These are phyloP conservation scores for Barnettozyma californica DNA, from an alignment of 805 yeast species.

Conservation along the genomic window DNA sequence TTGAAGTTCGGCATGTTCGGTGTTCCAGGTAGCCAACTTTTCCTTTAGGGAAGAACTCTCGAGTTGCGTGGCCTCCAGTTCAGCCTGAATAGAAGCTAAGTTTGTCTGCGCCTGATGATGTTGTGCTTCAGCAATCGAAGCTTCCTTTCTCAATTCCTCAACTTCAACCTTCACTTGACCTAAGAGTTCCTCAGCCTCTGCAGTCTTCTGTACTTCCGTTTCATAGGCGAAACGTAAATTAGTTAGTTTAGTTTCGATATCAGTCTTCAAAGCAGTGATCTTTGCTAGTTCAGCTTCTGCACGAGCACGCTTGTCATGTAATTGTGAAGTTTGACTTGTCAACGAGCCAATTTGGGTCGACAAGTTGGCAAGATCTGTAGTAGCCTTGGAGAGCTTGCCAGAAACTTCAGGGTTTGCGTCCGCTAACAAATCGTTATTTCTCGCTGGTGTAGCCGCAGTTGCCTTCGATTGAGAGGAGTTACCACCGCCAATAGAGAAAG, in stretches of 20 bases:
- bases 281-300: constrained; percentile 76
- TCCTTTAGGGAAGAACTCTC: constrained; percentile 64
- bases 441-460: constrained; percentile 16
- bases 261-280: constrained; percentile 59
- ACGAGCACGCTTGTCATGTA: constrained; percentile 63
- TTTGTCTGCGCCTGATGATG: constrained; percentile 64
- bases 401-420: constrained; percentile 48
- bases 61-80: constrained; percentile 63
- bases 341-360: constrained; percentile 81
- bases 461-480: constrained; percentile 1
- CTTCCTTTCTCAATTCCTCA: constrained; percentile 63
- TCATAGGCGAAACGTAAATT: constrained; percentile 68
- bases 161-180: constrained; percentile 58
- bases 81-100: constrained; percentile 52
- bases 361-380: constrained; percentile 80
- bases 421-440: constrained; percentile 46
- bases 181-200: constrained; percentile 61
- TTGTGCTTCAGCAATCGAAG: constrained; percentile 73
- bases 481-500: not conserved
- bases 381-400: constrained; percentile 67
- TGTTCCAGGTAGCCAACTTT: constrained; percentile 58
- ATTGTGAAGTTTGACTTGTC: constrained; percentile 63
- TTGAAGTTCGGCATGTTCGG: constrained; percentile 57
- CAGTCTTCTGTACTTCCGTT: constrained; percentile 70
- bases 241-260: constrained; percentile 66